Evolutionary conservation across 106 monocot species (phyloP).

Genomic region (Phalaenopsis aphrodite): DNA sequence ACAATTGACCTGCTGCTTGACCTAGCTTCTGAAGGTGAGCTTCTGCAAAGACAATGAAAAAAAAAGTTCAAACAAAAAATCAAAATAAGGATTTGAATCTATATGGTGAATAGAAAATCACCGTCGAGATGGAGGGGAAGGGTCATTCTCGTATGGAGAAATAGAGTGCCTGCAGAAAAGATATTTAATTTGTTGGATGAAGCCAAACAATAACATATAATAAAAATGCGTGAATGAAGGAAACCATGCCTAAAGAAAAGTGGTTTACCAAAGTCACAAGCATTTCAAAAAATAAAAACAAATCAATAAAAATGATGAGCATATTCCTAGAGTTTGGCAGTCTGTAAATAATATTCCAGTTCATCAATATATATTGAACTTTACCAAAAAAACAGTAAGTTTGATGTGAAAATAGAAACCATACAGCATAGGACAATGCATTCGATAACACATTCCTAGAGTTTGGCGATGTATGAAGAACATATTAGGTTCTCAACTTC

Average conservation of each 20-base stretch:
- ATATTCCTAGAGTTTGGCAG: neutral
- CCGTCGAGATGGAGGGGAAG: conserved; percentile 11
- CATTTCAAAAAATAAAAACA: neutral
- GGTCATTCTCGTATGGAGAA: conserved; percentile 18
- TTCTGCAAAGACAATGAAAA: conserved; percentile 27
- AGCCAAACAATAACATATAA: neutral
- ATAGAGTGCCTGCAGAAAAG: conserved; percentile 18
- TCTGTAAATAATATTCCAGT: neutral
- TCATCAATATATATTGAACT: neutral
- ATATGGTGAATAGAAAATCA: conserved; percentile 3
- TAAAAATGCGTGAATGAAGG: neutral
- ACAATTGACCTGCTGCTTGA: conserved; percentile 39
- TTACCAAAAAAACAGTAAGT: neutral
- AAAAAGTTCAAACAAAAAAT: neutral
- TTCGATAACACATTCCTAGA: neutral
- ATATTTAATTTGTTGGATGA: neutral
- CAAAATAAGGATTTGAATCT: neutral
- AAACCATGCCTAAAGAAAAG: neutral
- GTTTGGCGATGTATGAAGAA: neutral
- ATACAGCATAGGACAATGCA: no score
- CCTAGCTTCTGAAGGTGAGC: conserved; percentile 25
- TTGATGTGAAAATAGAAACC: no score
- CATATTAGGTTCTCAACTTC: neutral
- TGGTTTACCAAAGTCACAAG: neutral
- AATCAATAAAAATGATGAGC: neutral